Evolutionary conservation across 768 basidiomycete genomes (phyloP), one percentile per base, ranked within the genome.

Genomic region (Mycena albidolilacea): DNA sequence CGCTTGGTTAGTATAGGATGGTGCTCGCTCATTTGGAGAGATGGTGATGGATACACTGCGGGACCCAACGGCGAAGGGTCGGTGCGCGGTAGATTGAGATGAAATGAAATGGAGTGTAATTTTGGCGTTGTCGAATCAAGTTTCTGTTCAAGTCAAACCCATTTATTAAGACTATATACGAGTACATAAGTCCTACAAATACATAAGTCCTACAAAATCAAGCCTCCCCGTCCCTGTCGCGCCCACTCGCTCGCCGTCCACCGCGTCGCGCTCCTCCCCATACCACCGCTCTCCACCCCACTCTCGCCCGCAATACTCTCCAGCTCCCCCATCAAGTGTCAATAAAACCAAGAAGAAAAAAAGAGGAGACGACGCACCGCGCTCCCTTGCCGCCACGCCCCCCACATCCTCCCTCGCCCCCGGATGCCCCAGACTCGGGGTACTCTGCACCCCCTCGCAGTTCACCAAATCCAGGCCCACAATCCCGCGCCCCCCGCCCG

Each of bases 381-480:
- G 89, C 7, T 86, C 81, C 69, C 86, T 85, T 2, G 96, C 96
- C 15, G 96, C 95, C 37, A 93, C 86, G 9, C 94, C 95, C 0
- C 97, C 97, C 7, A 97, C 91, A 78, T 97, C 97, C 71, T 95
- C 96, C 43, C 88, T 86, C 0, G 95, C 95, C 65, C 88, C 89
- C 0, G 94, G 93, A 78, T 97, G 95, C 30, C 87, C 90, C 0
- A 95, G 94, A 3, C 92, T 94, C 44, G 93, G 93, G 0, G 94
- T 93, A 7, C 92, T 93, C 67, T 95, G 92, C 4, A 97, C 95
- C 79, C 92, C 93, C 10, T 89, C 92, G 79, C 96, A 97, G 79
- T 96, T 96, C 58, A 96, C 81, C 2, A 98, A 81, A 81, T 97
- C 97, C 17, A 97, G 82, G 0, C 94, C 95, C 3, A 97, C 95